A percentile compares a stretch with the other conserved stretches of the same genome.
Evolutionary conservation across 225 moss, liverwort and hornwort genomes (phyloP).

Genomic region (Sphagnum tenellum): DNA sequence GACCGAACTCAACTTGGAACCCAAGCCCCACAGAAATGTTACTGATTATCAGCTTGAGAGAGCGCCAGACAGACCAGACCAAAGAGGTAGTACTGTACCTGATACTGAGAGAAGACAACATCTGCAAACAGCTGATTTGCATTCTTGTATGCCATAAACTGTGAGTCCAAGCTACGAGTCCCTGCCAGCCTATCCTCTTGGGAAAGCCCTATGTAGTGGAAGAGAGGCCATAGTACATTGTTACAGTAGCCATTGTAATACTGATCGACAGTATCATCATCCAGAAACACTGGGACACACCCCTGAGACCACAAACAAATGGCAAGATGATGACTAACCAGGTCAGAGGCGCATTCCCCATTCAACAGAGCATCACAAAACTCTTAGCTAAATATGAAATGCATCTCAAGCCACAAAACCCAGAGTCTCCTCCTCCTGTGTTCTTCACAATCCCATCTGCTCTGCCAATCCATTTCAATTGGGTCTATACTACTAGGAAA

Average conservation of each 20-base stretch:
- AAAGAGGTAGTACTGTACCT: slow-evolving; percentile 7
- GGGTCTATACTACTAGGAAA: no score
- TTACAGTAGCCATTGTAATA: slow-evolving; percentile 93
- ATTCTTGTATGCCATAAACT: slow-evolving; percentile 56
- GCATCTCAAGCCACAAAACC: no score
- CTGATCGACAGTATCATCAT: slow-evolving; percentile 55
- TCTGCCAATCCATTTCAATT: neutral
- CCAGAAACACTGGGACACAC: slow-evolving; percentile 80
- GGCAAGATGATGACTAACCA: no score
- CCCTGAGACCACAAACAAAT: slow-evolving; percentile 29
- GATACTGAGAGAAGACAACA: slow-evolving; percentile 61
- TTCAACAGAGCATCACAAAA: no score
- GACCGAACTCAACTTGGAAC: no score
- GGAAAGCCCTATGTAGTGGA: slow-evolving; percentile 84
- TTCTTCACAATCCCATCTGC: no score
- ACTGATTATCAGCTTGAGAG: no score
- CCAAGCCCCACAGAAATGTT: no score
- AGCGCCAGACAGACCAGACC: no score
- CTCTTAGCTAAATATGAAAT: no score
- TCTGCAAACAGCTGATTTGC: slow-evolving; percentile 70
- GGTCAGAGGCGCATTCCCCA: no score
- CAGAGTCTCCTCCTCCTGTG: no score
- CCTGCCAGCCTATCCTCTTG: slow-evolving; percentile 69
- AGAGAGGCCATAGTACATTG: slow-evolving; percentile 76
- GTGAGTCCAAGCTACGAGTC: slow-evolving; percentile 69